phyloP scores from a whole-genome alignment of 371 early-diverging fungal species.

The Rhizopus arrhizus region DNA sequence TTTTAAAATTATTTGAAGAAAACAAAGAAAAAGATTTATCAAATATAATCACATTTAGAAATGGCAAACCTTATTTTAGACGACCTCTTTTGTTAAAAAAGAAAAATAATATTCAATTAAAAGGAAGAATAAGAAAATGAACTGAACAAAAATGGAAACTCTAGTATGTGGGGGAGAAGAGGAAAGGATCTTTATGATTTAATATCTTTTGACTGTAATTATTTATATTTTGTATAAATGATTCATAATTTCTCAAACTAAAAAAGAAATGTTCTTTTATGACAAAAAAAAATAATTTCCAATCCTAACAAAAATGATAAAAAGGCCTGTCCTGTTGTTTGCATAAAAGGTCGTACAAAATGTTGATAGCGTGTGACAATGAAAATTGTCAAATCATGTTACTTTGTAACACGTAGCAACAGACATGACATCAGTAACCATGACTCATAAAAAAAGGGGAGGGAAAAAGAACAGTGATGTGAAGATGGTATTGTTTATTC shows the following conservation, averaged over 20 bases:
- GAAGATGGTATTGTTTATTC: neutral
- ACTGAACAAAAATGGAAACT: too few relatives aligned
- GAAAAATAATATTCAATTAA: neutral
- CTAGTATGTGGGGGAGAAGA: too few relatives aligned
- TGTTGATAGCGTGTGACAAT: neutral
- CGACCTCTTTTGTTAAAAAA: neutral
- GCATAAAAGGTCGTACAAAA: neutral
- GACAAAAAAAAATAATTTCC: too few relatives aligned
- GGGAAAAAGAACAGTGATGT: neutral
- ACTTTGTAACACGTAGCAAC: neutral
- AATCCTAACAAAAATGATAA: too few relatives aligned
- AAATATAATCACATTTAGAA: neutral
- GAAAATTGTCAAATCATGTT: neutral
- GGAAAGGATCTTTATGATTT: too few relatives aligned
- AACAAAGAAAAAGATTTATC: neutral
- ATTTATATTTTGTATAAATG: too few relatives aligned
- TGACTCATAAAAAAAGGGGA: neutral
- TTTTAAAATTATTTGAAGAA: neutral
- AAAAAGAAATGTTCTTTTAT: too few relatives aligned
- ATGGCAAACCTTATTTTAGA: neutral
- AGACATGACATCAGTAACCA: conserved; percentile 2
- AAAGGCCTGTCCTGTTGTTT: neutral
- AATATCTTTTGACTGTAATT: too few relatives aligned
- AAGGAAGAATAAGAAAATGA: neutral
- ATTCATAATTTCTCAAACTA: too few relatives aligned